A percentile compares a stretch with the other conserved stretches of the same genome.
Evolutionary conservation across 257 asterid species (phyloP).

Genomic region (Perilla frutescens): DNA sequence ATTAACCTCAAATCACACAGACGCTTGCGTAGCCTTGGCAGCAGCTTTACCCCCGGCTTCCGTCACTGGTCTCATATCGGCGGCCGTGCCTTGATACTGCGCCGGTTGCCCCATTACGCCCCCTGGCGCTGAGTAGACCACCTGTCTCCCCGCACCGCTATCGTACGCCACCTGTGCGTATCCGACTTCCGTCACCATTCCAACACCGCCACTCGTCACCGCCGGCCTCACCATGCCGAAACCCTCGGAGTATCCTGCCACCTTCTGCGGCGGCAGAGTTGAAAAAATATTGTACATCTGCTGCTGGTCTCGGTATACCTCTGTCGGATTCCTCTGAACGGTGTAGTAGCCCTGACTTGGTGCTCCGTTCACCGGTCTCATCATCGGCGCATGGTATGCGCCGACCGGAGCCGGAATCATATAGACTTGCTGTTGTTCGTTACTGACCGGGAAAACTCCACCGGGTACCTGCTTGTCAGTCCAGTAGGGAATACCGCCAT

Average conservation of each 20-base stretch:
- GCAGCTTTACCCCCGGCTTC: slow-evolving; percentile 49
- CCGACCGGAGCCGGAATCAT: slow-evolving; percentile 63
- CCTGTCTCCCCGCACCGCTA: slow-evolving; percentile 61
- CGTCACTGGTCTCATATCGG: slow-evolving; percentile 48
- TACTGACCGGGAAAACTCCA: slow-evolving; percentile 52
- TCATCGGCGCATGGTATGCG: slow-evolving; percentile 61
- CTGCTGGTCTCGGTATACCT: slow-evolving; percentile 63
- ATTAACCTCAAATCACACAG: slow-evolving; percentile 43
- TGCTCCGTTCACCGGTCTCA: slow-evolving; percentile 56
- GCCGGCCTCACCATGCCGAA: slow-evolving; percentile 53
- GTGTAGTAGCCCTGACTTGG: slow-evolving; percentile 74
- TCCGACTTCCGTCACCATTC: slow-evolving; percentile 44
- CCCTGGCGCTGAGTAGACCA: slow-evolving; percentile 69
- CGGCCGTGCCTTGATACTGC: slow-evolving; percentile 48
- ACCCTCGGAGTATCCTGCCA: slow-evolving; percentile 50
- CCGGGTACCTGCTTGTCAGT: slow-evolving; percentile 58
- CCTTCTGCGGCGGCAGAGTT: slow-evolving; percentile 43
- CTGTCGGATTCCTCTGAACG: slow-evolving; percentile 66
- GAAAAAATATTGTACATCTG: slow-evolving; percentile 59
- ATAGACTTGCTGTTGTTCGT: slow-evolving; percentile 76
- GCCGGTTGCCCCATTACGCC: slow-evolving; percentile 56
- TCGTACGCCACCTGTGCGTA: slow-evolving; percentile 78
- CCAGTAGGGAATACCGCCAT: slow-evolving; percentile 60
- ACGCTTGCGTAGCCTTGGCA: slow-evolving; percentile 54
- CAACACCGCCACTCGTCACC: slow-evolving; percentile 43